A percentile compares a stretch with the other conserved stretches of the same genome.
phyloP scores from a whole-genome alignment of 139 green algal species.

The Tetradesmus obliquus region DNA sequence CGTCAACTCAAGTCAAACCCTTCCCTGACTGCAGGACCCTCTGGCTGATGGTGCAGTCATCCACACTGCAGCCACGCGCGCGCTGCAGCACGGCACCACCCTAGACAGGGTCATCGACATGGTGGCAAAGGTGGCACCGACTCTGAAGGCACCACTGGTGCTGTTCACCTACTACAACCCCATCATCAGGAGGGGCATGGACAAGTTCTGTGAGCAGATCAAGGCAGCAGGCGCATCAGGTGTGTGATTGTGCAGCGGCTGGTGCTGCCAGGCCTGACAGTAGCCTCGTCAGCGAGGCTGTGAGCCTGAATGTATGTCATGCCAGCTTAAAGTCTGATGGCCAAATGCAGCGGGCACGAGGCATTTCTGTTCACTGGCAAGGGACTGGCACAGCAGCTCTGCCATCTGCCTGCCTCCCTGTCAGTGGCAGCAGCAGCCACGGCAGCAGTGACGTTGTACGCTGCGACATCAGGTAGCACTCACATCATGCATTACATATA shows the following conservation, averaged over 20 bases:
- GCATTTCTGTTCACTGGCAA: no score
- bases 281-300: neutral
- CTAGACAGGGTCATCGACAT: constrained; percentile 86
- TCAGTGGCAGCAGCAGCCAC: neutral
- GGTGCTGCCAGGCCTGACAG: neutral
- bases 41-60: constrained; percentile 97
- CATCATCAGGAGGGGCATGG: constrained; percentile 90
- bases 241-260: constrained; percentile 14
- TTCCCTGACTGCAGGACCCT: constrained; percentile 78
- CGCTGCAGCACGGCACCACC: constrained; percentile 82
- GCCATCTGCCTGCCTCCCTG: neutral
- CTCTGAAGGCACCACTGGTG: constrained; percentile 89
- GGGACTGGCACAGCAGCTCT: neutral
- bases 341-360: no score
- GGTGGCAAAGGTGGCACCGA: constrained; percentile 64
- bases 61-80: constrained; percentile 92
- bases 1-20: neutral
- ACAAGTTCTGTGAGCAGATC: constrained; percentile 89
- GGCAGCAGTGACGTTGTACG: neutral
- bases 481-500: neutral
- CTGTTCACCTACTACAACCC: constrained; percentile 99
- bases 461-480: neutral
- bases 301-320: no score
- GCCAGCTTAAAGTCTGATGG: no score
- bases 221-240: constrained; percentile 89